A percentile compares a stretch with the other conserved stretches of the same genome.
These are phyloP conservation scores for Mycena polygramma DNA, from an alignment of 768 basidiomycete genomes.

Conservation along the genomic window DNA sequence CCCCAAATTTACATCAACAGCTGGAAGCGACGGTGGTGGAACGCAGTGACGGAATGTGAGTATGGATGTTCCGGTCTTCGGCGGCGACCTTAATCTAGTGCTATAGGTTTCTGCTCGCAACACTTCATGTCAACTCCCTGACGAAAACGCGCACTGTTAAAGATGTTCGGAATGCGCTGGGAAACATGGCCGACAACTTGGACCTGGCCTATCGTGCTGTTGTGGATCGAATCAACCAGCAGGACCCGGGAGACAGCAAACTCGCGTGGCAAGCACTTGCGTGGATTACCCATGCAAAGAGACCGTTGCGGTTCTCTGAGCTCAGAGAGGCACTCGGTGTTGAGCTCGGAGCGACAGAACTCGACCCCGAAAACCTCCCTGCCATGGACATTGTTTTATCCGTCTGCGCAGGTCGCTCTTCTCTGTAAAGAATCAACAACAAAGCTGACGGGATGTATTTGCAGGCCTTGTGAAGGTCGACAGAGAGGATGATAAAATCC, in stretches of 20 bases:
- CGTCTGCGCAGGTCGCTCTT: not conserved
- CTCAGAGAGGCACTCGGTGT: constrained; percentile 2
- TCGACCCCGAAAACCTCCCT: not conserved
- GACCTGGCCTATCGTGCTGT: not conserved
- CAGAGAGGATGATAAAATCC: not conserved
- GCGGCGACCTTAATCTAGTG: not conserved
- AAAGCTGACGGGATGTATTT: too few relatives aligned
- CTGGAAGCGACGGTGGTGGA: not conserved
- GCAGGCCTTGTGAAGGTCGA: not conserved
- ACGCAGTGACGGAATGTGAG: constrained; percentile 11
- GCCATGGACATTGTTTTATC: not conserved
- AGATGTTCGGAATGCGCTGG: not conserved
- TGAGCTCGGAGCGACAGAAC: not conserved
- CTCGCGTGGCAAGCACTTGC: not conserved
- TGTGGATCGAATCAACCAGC: constrained; percentile 6
- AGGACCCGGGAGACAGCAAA: not conserved
- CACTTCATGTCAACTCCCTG: constrained; percentile 8
- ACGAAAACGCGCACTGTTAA: not conserved
- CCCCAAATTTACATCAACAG: not conserved
- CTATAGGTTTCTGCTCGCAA: constrained; percentile 19
- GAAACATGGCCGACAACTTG: constrained; percentile 1
- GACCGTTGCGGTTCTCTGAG: not conserved
- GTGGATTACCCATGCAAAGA: constrained; percentile 1
- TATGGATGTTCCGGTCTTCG: not conserved
- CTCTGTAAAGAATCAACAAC: too few relatives aligned